A percentile compares a stretch with the other conserved stretches of the same genome.
phyloP scores from a whole-genome alignment of 2,329 filamentous ascomycete species.

The Pseudocercospora cruenta region DNA sequence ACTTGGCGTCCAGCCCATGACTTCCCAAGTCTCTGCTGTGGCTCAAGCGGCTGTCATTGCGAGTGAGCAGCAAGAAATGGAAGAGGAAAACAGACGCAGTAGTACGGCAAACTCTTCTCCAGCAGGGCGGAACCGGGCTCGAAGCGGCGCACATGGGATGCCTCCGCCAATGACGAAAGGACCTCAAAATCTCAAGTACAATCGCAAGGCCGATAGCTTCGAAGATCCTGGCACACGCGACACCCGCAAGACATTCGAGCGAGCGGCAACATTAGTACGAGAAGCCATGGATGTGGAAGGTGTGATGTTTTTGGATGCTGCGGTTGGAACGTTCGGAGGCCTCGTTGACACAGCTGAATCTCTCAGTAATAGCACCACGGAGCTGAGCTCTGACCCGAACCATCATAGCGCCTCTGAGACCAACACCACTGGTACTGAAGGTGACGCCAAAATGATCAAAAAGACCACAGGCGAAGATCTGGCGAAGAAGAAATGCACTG shows the following conservation, averaged over 20 bases:
- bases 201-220: constrained; percentile 18
- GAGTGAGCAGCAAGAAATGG: constrained; percentile 19
- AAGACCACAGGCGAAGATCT: constrained; percentile 16
- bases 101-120: constrained; percentile 9
- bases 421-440: constrained; percentile 26
- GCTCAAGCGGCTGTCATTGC: constrained; percentile 24
- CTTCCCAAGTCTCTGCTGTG: constrained; percentile 18
- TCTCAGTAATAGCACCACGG: constrained; percentile 18
- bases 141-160: constrained; percentile 13
- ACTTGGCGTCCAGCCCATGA: constrained; percentile 23
- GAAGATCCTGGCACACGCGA: constrained; percentile 20
- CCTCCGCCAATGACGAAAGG: constrained; percentile 5
- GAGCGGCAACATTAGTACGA: constrained; percentile 53
- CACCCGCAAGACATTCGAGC: constrained; percentile 44
- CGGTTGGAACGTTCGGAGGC: constrained; percentile 35
- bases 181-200: constrained; percentile 16
- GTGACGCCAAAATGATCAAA: constrained; percentile 22
- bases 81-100: constrained; percentile 9
- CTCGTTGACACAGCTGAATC: constrained; percentile 25
- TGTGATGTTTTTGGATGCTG: constrained; percentile 48
- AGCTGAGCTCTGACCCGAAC: constrained; percentile 25
- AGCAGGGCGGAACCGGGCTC: constrained; percentile 3
- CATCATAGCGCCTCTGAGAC: constrained; percentile 22
- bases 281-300: constrained; percentile 56
- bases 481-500: constrained; percentile 24